These are phyloP conservation scores for Scutellaria barbata DNA, from an alignment of 257 asterid species.

Conservation along the genomic window DNA sequence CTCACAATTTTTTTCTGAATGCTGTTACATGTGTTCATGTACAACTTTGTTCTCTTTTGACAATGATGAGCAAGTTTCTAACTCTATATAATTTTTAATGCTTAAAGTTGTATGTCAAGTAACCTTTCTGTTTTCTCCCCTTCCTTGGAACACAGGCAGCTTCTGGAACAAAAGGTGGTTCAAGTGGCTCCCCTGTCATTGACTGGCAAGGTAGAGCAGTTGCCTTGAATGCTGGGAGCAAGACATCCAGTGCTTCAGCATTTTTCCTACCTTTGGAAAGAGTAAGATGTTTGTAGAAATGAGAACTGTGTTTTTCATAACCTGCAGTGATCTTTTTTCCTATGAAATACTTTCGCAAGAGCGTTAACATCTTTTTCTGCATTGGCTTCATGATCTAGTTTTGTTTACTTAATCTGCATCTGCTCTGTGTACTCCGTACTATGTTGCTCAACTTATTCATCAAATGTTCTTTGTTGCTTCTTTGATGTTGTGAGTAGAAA, in stretches of 20 bases:
- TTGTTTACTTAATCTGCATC: constrained; percentile 17
- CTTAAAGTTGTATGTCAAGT: constrained; percentile 19
- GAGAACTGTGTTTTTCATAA: constrained; percentile 23
- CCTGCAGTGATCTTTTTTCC: constrained; percentile 21
- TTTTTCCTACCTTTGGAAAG: constrained; percentile 98
- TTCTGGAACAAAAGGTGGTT: constrained; percentile 99
- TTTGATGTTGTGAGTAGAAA: constrained; percentile 17
- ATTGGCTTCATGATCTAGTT: constrained; percentile 13
- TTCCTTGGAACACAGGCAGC: constrained; percentile 72
- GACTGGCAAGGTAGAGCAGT: constrained; percentile 99
- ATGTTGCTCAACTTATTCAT: background rate
- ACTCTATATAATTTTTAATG: constrained; percentile 22
- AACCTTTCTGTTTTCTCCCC: constrained; percentile 18
- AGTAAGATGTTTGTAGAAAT: constrained; percentile 50
- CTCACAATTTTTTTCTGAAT: background rate
- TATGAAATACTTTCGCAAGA: constrained; percentile 1
- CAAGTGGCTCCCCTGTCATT: constrained; percentile 99
- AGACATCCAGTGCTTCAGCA: constrained; percentile 97
- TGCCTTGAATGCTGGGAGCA: constrained; percentile 99
- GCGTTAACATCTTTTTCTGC: constrained; percentile 8
- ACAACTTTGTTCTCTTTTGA: constrained; percentile 23
- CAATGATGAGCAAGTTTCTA: constrained; percentile 11
- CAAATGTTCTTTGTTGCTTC: constrained; percentile 1
- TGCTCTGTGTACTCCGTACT: constrained; percentile 10
- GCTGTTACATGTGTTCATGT: constrained; percentile 16